phyloP scores from a whole-genome alignment of 352 stramenopile species.

The Phytophthora citricola region DNA sequence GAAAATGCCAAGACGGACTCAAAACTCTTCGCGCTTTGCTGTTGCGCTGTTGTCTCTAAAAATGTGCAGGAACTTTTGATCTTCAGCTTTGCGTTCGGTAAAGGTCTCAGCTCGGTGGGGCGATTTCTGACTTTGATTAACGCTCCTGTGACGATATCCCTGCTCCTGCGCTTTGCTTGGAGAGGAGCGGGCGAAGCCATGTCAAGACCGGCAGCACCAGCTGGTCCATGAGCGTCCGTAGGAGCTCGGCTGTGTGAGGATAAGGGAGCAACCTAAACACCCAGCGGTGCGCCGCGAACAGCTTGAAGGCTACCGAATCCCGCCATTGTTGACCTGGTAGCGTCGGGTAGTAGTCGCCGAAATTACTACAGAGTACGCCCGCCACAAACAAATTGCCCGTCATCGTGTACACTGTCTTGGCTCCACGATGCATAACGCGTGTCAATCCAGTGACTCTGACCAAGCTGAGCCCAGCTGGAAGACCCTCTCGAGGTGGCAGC shows the following conservation, averaged over 20 bases:
- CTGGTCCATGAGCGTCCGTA: slow-evolving; percentile 56
- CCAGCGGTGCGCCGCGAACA: slow-evolving; percentile 61
- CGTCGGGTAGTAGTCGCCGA: slow-evolving; percentile 70
- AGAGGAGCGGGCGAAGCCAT: slow-evolving; percentile 31
- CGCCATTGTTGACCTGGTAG: slow-evolving; percentile 36
- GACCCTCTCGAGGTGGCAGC: neutral
- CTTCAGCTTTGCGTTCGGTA: slow-evolving; percentile 28
- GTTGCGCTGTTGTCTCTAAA: slow-evolving; percentile 20
- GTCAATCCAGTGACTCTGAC: slow-evolving; percentile 40
- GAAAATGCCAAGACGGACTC: slow-evolving; percentile 25
- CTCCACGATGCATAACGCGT: slow-evolving; percentile 30
- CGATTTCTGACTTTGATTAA: slow-evolving; percentile 11
- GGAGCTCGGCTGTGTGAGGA: slow-evolving; percentile 42
- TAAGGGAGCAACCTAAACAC: slow-evolving; percentile 61
- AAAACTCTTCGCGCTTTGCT: slow-evolving; percentile 26
- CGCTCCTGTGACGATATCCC: slow-evolving; percentile 6
- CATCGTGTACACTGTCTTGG: slow-evolving; percentile 71
- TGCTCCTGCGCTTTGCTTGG: slow-evolving; percentile 15
- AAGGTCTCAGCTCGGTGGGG: slow-evolving; percentile 29
- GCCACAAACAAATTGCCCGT: slow-evolving; percentile 74
- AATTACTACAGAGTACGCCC: slow-evolving; percentile 80
- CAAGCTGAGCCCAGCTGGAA: slow-evolving; percentile 12
- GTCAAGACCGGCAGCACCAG: slow-evolving; percentile 53
- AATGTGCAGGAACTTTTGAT: slow-evolving; percentile 18
- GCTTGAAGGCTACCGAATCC: slow-evolving; percentile 50